Evolutionary conservation across 1,284 basidiomycete species (phyloP), one percentile per base, ranked within the genome.

Genomic region (Cryptococcus sp.): DNA sequence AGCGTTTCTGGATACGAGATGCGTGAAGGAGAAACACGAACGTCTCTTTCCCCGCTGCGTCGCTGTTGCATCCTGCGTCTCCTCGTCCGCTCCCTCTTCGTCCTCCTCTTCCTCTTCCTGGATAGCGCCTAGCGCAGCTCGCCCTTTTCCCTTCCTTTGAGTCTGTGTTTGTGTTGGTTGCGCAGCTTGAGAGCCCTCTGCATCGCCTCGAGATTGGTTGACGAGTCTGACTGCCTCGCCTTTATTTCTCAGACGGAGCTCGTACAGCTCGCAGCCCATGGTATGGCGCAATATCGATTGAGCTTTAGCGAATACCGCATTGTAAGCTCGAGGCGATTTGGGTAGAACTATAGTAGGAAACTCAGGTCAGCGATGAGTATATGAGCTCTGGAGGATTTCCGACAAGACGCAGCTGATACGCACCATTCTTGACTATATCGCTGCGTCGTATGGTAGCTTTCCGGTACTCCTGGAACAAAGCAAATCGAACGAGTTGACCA

Each of bases 241-340:
- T 44, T 71, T 67, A 7, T 54, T 55, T 51, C 59, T 63, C 13
- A 52, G 37, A n/a, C 75, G 60, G 10, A 78, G 59, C 54, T 76
- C 75, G 52, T 67, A 63, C 15, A 79, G 58, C 60, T 78, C 75
- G 66, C 77, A 72, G 0, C 76, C 78, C 37, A 77, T 73, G 6
- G 55, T 67, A 2, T 48, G 37, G 3, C 66, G 57, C 3, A 78
- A 61, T 3, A 66, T 62, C 3, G 23, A 17, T 52, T 76, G 73
- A 5, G 74, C 75, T 3, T 52, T 56, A 0, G 50, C 58, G n/a
- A 73, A 60, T 11, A 78, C 63, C 0, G 59, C 47, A 15, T 60
- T 63, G 60, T 69, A 73, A 2, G 61, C 62, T 50, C 66, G 51
- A 17, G 58, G 23, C 22, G 65, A 59, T 4, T 64, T 57, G 1